Base-by-base conservation (phyloP, 1,284 basidiomycete genomes). In the Tetrapyrgos nigripes region DNA sequence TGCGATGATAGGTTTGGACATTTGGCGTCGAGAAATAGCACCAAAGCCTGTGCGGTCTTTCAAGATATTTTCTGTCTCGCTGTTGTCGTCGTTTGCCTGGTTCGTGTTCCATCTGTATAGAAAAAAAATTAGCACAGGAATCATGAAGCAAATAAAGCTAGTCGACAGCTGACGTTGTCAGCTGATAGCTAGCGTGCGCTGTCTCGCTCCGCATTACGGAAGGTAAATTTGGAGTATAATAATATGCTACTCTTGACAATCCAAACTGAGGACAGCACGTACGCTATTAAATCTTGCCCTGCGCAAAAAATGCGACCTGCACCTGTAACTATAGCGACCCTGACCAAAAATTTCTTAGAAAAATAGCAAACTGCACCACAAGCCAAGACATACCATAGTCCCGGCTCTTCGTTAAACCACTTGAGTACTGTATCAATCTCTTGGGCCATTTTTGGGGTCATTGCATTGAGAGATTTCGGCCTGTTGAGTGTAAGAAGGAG, bases 271-370 rank as follows among this genome's bases (percentile, higher is more conserved):
- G 8, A 14, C 9, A 17, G 17, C 13, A 78, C 85, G 62, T 69
- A 90, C 88, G 83, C 84, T 74, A 86, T 87, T 44, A 93, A 78
- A 70, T 93, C 92, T 52, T 90, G 88, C 4, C 93, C 93, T 2
- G 92, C 92, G 66, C 93, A 94, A 74, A 95, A 96, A 0, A 84
- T 73, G 45, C 87, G 83, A 3, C 91, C 92, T 59, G 83, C 83
- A 13, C 93, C 93, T 27, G 93, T 93, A 44, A 96, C 69, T 66
- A 96, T 81, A 40, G 82, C 84, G 10, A 91, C 88, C 92, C 91
- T 92, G 64, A 46, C 43, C 29, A 21, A 31, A 28, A 23, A 50
- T 3, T 35, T 9, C 48, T 10, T 27, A 23, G 29, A 11, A 23
- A 17, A 28, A 14, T 2, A 14, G 40, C 4, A n/a, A 17, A 29